Evolutionary conservation across 2,329 filamentous ascomycete species (phyloP).

Genomic region (Emericellopsis atlantica): DNA sequence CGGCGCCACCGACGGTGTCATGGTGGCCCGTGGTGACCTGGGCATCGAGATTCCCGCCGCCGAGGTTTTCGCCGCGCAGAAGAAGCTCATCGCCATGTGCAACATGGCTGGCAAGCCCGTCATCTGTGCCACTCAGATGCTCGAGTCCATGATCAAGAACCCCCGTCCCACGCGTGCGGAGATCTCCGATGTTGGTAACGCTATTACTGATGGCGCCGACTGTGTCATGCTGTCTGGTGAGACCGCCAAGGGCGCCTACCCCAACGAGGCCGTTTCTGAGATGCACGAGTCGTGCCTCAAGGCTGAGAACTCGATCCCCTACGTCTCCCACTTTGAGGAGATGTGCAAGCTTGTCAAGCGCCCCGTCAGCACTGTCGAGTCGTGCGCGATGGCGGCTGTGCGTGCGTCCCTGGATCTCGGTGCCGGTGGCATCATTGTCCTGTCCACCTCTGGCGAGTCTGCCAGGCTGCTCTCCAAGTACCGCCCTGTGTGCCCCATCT

Average conservation of each 20-base stretch:
- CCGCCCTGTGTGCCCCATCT: conserved; percentile 95
- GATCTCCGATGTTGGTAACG: conserved; percentile 97
- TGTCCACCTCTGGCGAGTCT: conserved; percentile 91
- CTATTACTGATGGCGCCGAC: conserved; percentile 93
- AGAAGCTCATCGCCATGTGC: conserved; percentile 99
- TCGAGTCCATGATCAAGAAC: conserved; percentile 99
- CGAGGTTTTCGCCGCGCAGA: conserved; percentile 98
- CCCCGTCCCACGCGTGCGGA: conserved; percentile 94
- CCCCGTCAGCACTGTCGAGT: conserved; percentile 81
- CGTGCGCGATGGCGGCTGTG: conserved; percentile 93
- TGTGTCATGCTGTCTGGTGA: conserved; percentile 99
- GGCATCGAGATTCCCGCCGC: conserved; percentile 98
- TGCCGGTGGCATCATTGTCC: conserved; percentile 87
- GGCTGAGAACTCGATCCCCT: conserved; percentile 94
- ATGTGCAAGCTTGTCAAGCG: conserved; percentile 71
- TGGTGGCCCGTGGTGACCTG: conserved; percentile 92
- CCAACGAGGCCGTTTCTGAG: conserved; percentile 82
- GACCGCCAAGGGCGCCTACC: conserved; percentile 96
- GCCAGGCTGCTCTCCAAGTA: conserved; percentile 96
- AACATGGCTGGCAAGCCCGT: conserved; percentile 98
- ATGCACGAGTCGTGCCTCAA: conserved; percentile 98
- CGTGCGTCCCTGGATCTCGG: conserved; percentile 92
- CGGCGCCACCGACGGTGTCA: conserved; percentile 92
- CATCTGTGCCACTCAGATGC: conserved; percentile 98
- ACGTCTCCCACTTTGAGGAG: conserved; percentile 94